These are phyloP conservation scores for Rhodotorula sp. DNA, from an alignment of 1,284 basidiomycete genomes.

Conservation along the genomic window DNA sequence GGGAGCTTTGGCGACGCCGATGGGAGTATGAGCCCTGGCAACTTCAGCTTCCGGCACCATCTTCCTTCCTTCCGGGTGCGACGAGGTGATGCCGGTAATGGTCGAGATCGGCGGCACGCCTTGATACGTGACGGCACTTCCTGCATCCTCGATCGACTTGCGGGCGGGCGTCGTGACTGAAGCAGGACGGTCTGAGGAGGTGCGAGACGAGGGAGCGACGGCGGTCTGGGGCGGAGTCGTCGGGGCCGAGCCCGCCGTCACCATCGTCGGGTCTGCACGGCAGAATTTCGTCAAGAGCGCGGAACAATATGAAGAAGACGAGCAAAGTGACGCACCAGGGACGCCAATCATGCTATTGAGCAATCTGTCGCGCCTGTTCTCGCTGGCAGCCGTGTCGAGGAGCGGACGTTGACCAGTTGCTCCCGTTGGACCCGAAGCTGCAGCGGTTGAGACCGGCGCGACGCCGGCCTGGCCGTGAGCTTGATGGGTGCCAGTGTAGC, in stretches of 20 bases:
- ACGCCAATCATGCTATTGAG: constrained; percentile 27
- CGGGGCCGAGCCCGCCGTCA: background rate
- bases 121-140: no score
- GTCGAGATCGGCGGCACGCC: no score
- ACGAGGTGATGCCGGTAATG: no score
- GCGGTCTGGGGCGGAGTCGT: no score
- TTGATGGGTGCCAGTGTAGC: background rate
- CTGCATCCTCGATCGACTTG: no score
- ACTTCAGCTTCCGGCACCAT: no score
- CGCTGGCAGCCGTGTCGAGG: constrained; percentile 6
- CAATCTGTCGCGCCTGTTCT: constrained; percentile 26
- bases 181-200: no score
- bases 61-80: no score
- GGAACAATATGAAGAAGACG: background rate
- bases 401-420: constrained; percentile 4
- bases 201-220: no score
- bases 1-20: no score
- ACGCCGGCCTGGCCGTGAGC: background rate
- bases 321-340: constrained; percentile 5
- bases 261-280: background rate
- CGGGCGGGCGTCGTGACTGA: no score
- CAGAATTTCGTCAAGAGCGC: background rate
- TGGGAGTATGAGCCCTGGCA: no score
- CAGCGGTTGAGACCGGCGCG: background rate
- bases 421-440: background rate